Base-by-base conservation (phyloP, 805 yeast species). In the Saccharomyces mikatae region DNA sequence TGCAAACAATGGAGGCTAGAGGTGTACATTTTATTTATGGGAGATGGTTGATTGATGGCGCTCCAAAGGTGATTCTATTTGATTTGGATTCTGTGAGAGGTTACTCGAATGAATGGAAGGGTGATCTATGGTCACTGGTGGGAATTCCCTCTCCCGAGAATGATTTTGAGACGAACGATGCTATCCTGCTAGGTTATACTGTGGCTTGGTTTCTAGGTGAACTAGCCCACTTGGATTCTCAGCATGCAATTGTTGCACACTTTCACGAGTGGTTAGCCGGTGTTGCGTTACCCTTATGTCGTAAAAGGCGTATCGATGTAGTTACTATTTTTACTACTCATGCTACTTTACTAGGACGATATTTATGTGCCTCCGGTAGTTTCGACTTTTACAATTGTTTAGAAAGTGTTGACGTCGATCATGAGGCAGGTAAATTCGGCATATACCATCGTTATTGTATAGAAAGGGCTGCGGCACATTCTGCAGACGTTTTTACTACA, bases 201-300 rank as follows among this genome's bases (percentile, higher is more conserved):
- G 96, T 90, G 27, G 96, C 98, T 2, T 92, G 99, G 99, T 91
- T 92, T 69, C 75, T 94, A 54, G 99, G 99, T 17, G 98, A 94
- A 71, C 79, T 89, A 68, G 89, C 88, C n/a, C 82, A 77, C 67
- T 82, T 84, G 64, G 96, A 94, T 70, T 80, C 83, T 26, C 86
- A 86, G 52, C 83, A 92, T 62, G 97, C 98, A 0, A 90, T 94
- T 51, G 84, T 92, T 57, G 84, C 94, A 54, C 99, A 92, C 68
- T 91, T 87, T 70, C 99, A 92, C 74, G 99, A 92, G 74, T 92
- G 99, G 99, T 79, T 92, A 55, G 97, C 99, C 1, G 97, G 98
- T 62, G 90, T 94, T 48, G 96, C 96, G 0, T 75, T 94, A 56
- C 97, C 99, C 0, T 76, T 92, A 54, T 90, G 97, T 70, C 79